These are phyloP conservation scores for Vararia minispora DNA, from an alignment of 768 basidiomycete genomes.

Conservation along the genomic window DNA sequence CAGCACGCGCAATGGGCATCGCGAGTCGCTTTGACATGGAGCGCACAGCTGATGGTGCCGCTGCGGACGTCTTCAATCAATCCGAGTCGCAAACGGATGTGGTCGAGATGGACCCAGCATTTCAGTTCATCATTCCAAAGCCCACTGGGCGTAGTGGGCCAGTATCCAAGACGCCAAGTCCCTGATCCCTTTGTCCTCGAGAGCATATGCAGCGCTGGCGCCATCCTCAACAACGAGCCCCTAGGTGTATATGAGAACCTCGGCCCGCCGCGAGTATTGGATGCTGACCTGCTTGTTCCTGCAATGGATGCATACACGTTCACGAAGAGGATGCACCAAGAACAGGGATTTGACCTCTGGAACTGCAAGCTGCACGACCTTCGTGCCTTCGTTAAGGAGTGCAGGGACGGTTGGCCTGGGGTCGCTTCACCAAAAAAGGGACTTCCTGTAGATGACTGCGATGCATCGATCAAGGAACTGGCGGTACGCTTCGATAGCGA, in stretches of 20 bases:
- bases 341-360: conserved; percentile 13
- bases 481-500: not conserved
- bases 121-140: too few species aligned
- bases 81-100: too few species aligned
- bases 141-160: conserved; percentile 2
- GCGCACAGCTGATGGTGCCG: conserved; percentile 14
- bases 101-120: conserved; percentile 8
- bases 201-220: conserved; percentile 29
- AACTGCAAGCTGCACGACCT: conserved; percentile 7
- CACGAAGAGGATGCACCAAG: not conserved
- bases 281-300: too few species aligned
- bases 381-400: conserved; percentile 22
- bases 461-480: not conserved
- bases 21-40: conserved; percentile 23
- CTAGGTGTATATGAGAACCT: conserved; percentile 25
- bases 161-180: not conserved
- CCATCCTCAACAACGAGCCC: conserved; percentile 22
- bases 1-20: conserved; percentile 49
- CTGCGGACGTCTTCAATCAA: conserved; percentile 14
- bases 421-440: too few species aligned
- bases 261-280: not conserved
- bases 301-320: too few species aligned
- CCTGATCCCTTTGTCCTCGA: conserved; percentile 30
- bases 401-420: conserved; percentile 3
- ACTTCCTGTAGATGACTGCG: not conserved